These are phyloP conservation scores for Fraxinus paxiana DNA, from an alignment of 305 asterid genomes.

Conservation along the genomic window DNA sequence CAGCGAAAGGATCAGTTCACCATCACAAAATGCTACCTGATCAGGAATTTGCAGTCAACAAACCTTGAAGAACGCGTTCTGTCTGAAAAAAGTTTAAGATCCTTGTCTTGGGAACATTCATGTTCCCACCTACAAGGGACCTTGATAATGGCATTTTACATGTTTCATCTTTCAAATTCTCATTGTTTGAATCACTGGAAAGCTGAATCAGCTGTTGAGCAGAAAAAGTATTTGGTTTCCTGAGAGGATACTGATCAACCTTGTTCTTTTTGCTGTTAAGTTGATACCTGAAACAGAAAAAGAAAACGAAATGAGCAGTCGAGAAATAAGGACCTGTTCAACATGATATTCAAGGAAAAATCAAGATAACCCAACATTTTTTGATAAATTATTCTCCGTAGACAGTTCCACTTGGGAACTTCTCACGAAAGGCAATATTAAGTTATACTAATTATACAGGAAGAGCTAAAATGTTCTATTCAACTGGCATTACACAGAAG, in stretches of 20 bases:
- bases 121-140: constrained; percentile 76
- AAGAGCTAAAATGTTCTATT: neutral
- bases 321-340: constrained; percentile 14
- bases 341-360: neutral
- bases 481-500: neutral
- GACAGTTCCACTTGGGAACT: constrained; percentile 7
- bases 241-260: constrained; percentile 54
- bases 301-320: constrained; percentile 14
- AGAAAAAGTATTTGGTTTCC: constrained; percentile 43
- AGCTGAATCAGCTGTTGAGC: constrained; percentile 56
- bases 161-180: constrained; percentile 61
- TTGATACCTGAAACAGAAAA: constrained; percentile 55
- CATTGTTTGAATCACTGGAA: constrained; percentile 59
- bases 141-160: constrained; percentile 73
- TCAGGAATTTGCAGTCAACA: constrained; percentile 25
- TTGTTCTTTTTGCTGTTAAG: constrained; percentile 68
- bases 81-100: constrained; percentile 54
- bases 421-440: neutral
- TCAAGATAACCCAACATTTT: neutral
- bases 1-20: constrained; percentile 27
- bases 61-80: constrained; percentile 79
- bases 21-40: constrained; percentile 5
- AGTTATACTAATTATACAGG: neutral
- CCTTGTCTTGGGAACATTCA: constrained; percentile 73
- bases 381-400: neutral